Conservation (phyloP, 371 early-diverging fungal genomes). For the Actinomucor elegans region DNA sequence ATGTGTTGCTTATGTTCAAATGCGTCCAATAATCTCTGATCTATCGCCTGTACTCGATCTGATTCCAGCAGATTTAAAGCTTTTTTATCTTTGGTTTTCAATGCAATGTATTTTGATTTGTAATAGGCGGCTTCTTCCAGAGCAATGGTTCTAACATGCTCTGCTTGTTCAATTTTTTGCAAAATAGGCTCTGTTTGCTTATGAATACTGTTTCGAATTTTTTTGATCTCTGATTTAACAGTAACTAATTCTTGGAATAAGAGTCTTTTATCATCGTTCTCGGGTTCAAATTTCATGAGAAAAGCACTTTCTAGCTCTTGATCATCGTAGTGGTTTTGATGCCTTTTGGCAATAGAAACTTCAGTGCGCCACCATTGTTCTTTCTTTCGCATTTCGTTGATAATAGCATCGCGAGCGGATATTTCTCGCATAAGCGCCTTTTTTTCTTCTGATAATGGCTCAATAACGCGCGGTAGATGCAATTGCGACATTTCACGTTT, state of each 20-base stretch:
- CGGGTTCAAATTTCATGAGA: constrained; percentile 3
- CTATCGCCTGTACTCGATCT: constrained; percentile 47
- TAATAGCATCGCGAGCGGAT: constrained; percentile 18
- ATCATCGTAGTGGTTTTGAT: neutral
- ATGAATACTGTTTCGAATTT: constrained; percentile 33
- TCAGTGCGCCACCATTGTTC: constrained; percentile 48
- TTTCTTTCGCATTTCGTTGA: constrained; percentile 34
- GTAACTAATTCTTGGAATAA: constrained; percentile 42
- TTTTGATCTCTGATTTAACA: constrained; percentile 42
- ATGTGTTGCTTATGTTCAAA: constrained; percentile 39
- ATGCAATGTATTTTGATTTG: constrained; percentile 43
- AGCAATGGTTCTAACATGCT: constrained; percentile 47
- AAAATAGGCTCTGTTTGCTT: constrained; percentile 54
- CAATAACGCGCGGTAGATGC: neutral
- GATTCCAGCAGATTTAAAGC: constrained; percentile 43
- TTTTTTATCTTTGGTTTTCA: constrained; percentile 28
- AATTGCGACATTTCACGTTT: neutral
- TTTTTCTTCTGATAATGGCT: constrained; percentile 18
- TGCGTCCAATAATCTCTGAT: constrained; percentile 43
- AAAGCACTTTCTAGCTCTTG: neutral
- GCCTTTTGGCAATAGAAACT: constrained; percentile 28
- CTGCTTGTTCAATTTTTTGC: constrained; percentile 45
- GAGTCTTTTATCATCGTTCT: constrained; percentile 20
- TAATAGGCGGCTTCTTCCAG: constrained; percentile 60
- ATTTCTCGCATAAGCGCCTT: constrained; percentile 20